Conservation (phyloP, 805 yeast species). For the Cyberlindnera misumaiensis region DNA sequence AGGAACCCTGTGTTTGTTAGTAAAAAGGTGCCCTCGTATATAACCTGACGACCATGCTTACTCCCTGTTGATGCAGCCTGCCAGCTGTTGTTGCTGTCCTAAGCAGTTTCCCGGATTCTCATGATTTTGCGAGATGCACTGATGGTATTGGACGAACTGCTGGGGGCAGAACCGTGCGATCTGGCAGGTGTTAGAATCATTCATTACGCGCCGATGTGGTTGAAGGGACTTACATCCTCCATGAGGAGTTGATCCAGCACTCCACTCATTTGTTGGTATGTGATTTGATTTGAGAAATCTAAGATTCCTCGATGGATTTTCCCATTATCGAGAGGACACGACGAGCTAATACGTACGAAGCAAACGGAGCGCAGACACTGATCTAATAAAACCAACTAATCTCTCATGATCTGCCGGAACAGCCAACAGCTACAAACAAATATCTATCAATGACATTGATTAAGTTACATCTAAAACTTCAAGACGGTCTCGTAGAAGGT, state of each 20-base stretch:
- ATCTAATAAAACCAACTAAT: too few relatives aligned
- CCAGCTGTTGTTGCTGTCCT: slow-evolving; percentile 47
- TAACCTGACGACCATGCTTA: slow-evolving; percentile 5
- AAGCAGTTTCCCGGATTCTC: slow-evolving; percentile 46
- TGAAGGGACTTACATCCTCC: slow-evolving; percentile 55
- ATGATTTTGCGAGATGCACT: slow-evolving; percentile 56
- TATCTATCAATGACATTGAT: too few relatives aligned
- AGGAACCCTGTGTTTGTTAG: slow-evolving; percentile 39
- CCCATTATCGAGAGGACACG: too few relatives aligned
- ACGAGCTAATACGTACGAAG: too few relatives aligned
- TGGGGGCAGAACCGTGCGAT: slow-evolving; percentile 72
- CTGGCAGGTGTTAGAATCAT: too few relatives aligned
- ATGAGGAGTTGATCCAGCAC: slow-evolving; percentile 62
- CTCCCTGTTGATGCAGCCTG: slow-evolving; percentile 51
- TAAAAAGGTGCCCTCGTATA: too few relatives aligned
- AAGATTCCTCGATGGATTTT: too few relatives aligned
- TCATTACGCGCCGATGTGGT: too few relatives aligned
- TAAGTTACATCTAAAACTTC: slow-evolving; percentile 21
- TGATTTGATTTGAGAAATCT: too few relatives aligned
- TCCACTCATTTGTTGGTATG: slow-evolving; percentile 13
- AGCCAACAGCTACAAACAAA: too few relatives aligned
- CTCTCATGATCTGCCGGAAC: too few relatives aligned
- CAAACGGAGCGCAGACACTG: too few relatives aligned
- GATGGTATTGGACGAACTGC: slow-evolving; percentile 64
- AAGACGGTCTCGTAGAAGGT: slow-evolving; percentile 44